Evolutionary conservation across 169 alveolate genomes (phyloP).

Genomic region (Plasmodium blacklocki): DNA sequence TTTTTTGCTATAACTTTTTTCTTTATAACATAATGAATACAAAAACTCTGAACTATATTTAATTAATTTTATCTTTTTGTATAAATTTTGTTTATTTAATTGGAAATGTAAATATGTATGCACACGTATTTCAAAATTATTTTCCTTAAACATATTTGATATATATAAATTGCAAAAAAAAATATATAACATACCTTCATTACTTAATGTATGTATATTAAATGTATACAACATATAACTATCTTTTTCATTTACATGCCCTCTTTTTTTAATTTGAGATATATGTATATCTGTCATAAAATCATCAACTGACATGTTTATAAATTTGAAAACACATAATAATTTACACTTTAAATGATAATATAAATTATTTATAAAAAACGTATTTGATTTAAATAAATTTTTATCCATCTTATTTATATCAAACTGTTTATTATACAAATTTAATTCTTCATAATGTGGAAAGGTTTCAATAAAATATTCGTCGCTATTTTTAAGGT

Average conservation of each 20-base stretch:
- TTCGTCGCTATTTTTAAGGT: neutral
- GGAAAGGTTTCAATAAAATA: neutral
- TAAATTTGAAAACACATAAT: conserved; percentile 25
- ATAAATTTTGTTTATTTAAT: conserved; percentile 17
- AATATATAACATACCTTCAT: conserved; percentile 47
- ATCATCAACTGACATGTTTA: conserved; percentile 6
- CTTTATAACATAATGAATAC: conserved; percentile 8
- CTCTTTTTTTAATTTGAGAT: conserved; percentile 19
- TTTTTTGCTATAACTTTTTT: neutral
- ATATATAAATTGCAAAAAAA: conserved; percentile 18
- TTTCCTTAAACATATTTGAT: conserved; percentile 4
- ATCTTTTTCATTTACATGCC: neutral
- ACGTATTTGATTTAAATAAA: conserved; percentile 54
- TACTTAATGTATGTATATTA: conserved; percentile 34
- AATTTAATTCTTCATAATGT: conserved; percentile 20
- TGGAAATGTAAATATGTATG: conserved; percentile 28
- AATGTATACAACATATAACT: conserved; percentile 16
- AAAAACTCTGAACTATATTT: conserved; percentile 28
- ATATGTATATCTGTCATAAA: conserved; percentile 28
- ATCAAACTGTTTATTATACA: conserved; percentile 40
- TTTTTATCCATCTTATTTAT: conserved; percentile 60
- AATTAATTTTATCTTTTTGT: conserved; percentile 11
- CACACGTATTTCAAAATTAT: conserved; percentile 13
- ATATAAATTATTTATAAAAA: conserved; percentile 52
- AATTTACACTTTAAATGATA: conserved; percentile 20